A percentile compares a stretch with the other conserved stretches of the same genome.
These are phyloP conservation scores for Purshia tridentata DNA, from an alignment of 306 rosid species.

Conservation along the genomic window DNA sequence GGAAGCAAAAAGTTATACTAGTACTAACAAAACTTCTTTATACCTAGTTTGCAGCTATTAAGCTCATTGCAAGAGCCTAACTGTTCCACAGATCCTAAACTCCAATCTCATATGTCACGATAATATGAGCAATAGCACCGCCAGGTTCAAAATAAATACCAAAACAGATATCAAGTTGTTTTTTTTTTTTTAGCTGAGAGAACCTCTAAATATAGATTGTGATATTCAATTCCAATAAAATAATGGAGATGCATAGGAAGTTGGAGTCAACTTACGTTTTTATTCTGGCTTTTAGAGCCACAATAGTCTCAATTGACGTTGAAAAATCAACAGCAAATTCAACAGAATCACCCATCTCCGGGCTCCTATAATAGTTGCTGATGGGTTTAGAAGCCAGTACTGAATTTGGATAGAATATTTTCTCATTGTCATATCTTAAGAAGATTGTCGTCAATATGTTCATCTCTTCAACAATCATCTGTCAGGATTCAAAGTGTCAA, in stretches of 20 bases:
- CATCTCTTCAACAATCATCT: slow-evolving; percentile 95
- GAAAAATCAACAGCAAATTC: slow-evolving; percentile 68
- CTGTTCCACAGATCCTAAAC: neutral
- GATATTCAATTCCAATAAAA: neutral
- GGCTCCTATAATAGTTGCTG: slow-evolving; percentile 85
- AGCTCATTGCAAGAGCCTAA: neutral
- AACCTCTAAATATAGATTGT: neutral
- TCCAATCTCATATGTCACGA: neutral
- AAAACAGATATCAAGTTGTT: too few species aligned
- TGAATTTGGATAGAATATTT: slow-evolving; percentile 80
- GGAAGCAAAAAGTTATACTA: neutral
- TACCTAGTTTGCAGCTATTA: neutral
- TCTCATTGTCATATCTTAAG: slow-evolving; percentile 78
- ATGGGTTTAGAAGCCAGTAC: slow-evolving; percentile 76
- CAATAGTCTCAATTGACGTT: slow-evolving; percentile 68
- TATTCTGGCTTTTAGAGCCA: slow-evolving; percentile 52
- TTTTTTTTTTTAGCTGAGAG: neutral
- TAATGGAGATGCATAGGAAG: neutral
- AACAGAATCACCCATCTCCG: slow-evolving; percentile 73
- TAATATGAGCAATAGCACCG: neutral
- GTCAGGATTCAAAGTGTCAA: slow-evolving; percentile 26
- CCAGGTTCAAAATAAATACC: neutral
- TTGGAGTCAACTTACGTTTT: slow-evolving; percentile 47
- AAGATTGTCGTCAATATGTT: slow-evolving; percentile 75
- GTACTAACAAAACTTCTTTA: neutral